These are phyloP conservation scores for Sporisorium exsertum DNA, from an alignment of 1,284 basidiomycete species.

Conservation along the genomic window DNA sequence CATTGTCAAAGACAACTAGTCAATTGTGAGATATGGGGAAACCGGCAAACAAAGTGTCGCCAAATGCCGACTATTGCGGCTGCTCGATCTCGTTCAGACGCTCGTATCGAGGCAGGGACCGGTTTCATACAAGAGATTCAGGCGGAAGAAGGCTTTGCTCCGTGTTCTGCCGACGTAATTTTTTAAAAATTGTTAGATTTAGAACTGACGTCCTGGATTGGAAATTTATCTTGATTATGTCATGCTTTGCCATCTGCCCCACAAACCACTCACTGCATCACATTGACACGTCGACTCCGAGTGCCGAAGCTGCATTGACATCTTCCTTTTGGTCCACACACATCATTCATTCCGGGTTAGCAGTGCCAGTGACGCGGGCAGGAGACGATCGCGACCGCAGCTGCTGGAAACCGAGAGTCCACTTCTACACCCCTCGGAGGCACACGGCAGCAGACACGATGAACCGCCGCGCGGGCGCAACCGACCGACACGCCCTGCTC, in stretches of 20 bases:
- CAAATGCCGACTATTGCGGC: slow-evolving; percentile 17
- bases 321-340: not conserved
- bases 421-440: too few relatives aligned
- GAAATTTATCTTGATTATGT: slow-evolving; percentile 3
- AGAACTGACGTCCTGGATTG: too few relatives aligned
- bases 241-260: slow-evolving; percentile 11
- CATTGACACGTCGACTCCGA: slow-evolving; percentile 33
- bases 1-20: not conserved
- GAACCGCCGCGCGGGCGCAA: slow-evolving; percentile 59
- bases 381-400: not conserved
- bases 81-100: slow-evolving; percentile 12
- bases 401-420: too few relatives aligned
- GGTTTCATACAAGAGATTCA: not conserved
- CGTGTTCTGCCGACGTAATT: slow-evolving; percentile 21
- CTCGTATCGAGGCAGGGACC: not conserved
- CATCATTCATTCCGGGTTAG: not conserved
- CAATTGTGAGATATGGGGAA: slow-evolving; percentile 3
- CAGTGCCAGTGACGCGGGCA: slow-evolving; percentile 3
- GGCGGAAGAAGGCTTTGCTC: slow-evolving; percentile 1
- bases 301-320: slow-evolving; percentile 12
- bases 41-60: slow-evolving; percentile 25
- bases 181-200: not conserved
- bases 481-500: slow-evolving; percentile 61
- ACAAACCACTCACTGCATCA: not conserved
- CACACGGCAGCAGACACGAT: slow-evolving; percentile 28